Conservation (phyloP, 2,329 filamentous ascomycete species). For the Alternaria sp. region DNA sequence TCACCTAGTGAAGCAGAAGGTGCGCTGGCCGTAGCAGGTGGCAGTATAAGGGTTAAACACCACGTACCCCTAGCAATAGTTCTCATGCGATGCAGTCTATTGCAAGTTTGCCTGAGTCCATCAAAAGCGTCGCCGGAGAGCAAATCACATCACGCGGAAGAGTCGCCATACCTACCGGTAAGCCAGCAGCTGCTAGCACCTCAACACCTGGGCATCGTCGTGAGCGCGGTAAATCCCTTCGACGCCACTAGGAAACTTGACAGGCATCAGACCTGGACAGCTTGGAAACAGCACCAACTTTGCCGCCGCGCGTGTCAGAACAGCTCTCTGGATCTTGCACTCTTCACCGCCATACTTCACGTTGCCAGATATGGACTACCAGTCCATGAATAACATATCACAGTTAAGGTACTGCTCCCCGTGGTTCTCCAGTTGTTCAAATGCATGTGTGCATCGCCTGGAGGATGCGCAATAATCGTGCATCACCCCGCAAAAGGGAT, state of each 20-base stretch:
- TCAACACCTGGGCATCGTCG: background rate
- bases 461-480: background rate
- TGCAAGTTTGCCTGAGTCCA: background rate
- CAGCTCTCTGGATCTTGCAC: background rate
- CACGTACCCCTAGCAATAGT: background rate
- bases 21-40: background rate
- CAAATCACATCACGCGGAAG: slow-evolving; percentile 23
- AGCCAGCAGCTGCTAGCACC: background rate
- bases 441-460: background rate
- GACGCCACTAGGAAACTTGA: background rate
- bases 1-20: background rate
- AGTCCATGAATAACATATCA: background rate
- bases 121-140: background rate
- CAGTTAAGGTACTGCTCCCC: background rate
- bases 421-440: background rate
- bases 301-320: slow-evolving; percentile 3
- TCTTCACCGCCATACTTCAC: background rate
- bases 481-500: slow-evolving; percentile 13
- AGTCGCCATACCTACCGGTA: slow-evolving; percentile 20
- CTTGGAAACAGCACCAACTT: slow-evolving; percentile 1
- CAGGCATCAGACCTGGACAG: background rate
- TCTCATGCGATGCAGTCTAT: background rate
- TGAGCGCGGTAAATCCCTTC: background rate
- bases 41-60: background rate
- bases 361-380: background rate